Percentiles rank a stretch among this genome's conserved stretches.
Evolutionary conservation across 306 rosid genomes (phyloP).

Genomic region (Lupinus albus): DNA sequence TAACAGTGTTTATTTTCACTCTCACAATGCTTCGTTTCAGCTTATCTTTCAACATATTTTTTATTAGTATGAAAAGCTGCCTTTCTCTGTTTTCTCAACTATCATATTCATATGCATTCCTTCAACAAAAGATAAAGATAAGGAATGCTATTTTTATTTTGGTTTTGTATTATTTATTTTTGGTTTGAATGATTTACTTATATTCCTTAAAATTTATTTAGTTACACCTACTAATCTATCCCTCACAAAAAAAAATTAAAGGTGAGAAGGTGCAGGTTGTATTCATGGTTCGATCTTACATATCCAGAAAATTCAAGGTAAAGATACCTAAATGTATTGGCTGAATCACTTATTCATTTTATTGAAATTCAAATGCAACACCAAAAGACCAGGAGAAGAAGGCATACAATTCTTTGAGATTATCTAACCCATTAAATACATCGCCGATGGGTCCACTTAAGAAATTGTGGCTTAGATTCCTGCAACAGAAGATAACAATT

Average conservation of each 20-base stretch:
- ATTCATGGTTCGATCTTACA: conserved; percentile 17
- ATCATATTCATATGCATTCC: not conserved
- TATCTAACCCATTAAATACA: conserved; percentile 65
- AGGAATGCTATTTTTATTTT: conserved; percentile 1
- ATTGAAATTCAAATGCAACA: conserved; percentile 29
- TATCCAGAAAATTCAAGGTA: not conserved
- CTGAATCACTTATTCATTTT: conserved; percentile 18
- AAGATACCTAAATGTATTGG: not conserved
- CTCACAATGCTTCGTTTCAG: conserved; percentile 16
- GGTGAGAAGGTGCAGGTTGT: not conserved
- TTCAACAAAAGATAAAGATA: conserved; percentile 5
- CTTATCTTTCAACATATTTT: conserved; percentile 3
- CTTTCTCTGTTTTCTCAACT: not conserved
- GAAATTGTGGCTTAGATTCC: conserved; percentile 80
- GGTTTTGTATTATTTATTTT: not conserved
- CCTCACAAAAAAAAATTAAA: not conserved
- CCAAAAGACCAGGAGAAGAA: conserved; percentile 31
- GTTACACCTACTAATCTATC: not conserved
- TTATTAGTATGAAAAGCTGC: not conserved
- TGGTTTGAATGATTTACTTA: conserved; percentile 16
- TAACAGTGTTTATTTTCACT: not conserved
- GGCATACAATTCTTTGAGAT: conserved; percentile 71
- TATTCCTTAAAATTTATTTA: not conserved
- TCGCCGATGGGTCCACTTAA: conserved; percentile 76
- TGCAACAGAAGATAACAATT: conserved; percentile 37